These are phyloP conservation scores for Fusarium odoratissimum DNA, from an alignment of 2,329 filamentous ascomycete genomes.

Conservation along the genomic window DNA sequence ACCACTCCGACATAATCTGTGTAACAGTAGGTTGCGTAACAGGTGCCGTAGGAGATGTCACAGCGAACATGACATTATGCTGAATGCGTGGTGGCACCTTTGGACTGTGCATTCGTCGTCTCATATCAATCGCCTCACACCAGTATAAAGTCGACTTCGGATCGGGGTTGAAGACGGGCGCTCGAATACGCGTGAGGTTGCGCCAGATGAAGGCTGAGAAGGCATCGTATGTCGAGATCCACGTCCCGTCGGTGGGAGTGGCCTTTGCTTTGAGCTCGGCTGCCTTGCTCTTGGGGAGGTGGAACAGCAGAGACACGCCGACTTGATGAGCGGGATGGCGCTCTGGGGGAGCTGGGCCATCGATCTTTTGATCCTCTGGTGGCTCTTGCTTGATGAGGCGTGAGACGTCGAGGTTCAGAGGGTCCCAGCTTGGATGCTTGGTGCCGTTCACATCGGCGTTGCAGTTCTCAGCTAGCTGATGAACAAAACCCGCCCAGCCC, in stretches of 20 bases:
- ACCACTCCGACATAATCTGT: slow-evolving; percentile 52
- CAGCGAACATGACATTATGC: slow-evolving; percentile 50
- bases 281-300: slow-evolving; percentile 58
- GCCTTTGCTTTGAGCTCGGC: slow-evolving; percentile 54
- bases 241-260: slow-evolving; percentile 48
- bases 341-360: slow-evolving; percentile 45
- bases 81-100: slow-evolving; percentile 50
- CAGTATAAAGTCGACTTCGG: slow-evolving; percentile 46
- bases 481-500: slow-evolving; percentile 53
- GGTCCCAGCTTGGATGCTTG: slow-evolving; percentile 50
- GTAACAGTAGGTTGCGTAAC: slow-evolving; percentile 46
- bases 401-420: slow-evolving; percentile 50
- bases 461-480: slow-evolving; percentile 59
- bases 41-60: slow-evolving; percentile 42
- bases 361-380: slow-evolving; percentile 46
- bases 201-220: slow-evolving; percentile 57
- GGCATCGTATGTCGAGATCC: slow-evolving; percentile 61
- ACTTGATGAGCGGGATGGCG: slow-evolving; percentile 47
- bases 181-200: slow-evolving; percentile 50
- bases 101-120: slow-evolving; percentile 48
- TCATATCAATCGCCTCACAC: slow-evolving; percentile 55
- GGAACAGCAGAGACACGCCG: slow-evolving; percentile 52
- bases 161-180: slow-evolving; percentile 49
- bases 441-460: slow-evolving; percentile 47
- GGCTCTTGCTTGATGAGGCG: slow-evolving; percentile 47